These are phyloP conservation scores for Hypoxylon intermedium DNA, from an alignment of 495 filamentous ascomycete genomes.

Conservation along the genomic window DNA sequence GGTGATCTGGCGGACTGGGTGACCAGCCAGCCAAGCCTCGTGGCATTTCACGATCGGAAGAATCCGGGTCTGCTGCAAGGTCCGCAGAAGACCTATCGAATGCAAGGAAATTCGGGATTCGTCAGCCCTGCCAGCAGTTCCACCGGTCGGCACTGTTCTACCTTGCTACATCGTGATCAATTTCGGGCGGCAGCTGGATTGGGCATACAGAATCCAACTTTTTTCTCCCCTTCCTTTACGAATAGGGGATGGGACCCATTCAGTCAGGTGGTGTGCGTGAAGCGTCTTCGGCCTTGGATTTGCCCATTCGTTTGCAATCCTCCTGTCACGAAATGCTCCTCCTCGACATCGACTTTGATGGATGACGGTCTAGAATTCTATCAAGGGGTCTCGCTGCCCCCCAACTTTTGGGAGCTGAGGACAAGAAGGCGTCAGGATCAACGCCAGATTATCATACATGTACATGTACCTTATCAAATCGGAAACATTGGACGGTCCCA, in stretches of 20 bases:
- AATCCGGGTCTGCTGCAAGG: slow-evolving; percentile 32
- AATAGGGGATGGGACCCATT: too few species aligned
- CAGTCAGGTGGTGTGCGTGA: slow-evolving; percentile 1
- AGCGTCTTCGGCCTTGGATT: too few species aligned
- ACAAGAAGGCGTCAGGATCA: slow-evolving; percentile 18
- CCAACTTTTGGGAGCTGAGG: slow-evolving; percentile 29
- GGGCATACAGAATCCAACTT: slow-evolving; percentile 17
- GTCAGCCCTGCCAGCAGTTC: slow-evolving; percentile 41
- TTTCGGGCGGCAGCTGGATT: slow-evolving; percentile 32
- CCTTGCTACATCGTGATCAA: slow-evolving; percentile 28
- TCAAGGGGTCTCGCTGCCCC: slow-evolving; percentile 8
- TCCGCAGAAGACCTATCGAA: slow-evolving; percentile 21
- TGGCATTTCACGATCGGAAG: slow-evolving; percentile 39
- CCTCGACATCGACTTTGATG: neutral
- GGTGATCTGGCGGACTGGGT: too few species aligned
- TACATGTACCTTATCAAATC: slow-evolving; percentile 36
- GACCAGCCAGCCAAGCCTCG: slow-evolving; percentile 28
- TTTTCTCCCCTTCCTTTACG: neutral
- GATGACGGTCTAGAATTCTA: slow-evolving; percentile 18
- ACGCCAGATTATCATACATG: too few species aligned
- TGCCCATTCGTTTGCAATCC: too few species aligned
- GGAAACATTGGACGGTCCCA: slow-evolving; percentile 41
- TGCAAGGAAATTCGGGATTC: slow-evolving; percentile 22
- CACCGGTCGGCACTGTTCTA: slow-evolving; percentile 20
- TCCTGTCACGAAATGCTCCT: slow-evolving; percentile 1